These are phyloP conservation scores for Sistotremastrum suecicum DNA, from an alignment of 768 basidiomycete genomes.

Conservation along the genomic window DNA sequence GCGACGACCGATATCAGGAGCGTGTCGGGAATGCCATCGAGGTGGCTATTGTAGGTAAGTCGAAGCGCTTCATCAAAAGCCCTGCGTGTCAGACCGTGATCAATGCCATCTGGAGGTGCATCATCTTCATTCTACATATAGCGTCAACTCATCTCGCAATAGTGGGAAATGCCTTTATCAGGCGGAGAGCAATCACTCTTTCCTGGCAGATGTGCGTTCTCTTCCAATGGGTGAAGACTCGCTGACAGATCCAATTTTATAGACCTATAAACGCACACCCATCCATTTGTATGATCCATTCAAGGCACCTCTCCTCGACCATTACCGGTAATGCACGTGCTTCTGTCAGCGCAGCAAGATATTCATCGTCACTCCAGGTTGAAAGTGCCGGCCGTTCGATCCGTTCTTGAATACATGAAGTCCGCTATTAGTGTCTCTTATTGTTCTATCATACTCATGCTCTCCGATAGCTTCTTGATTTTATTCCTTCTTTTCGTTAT, in stretches of 20 bases:
- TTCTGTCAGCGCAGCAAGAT: not conserved
- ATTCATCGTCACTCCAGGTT: conserved; percentile 31
- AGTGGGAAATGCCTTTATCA: conserved; percentile 89
- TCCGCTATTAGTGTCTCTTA: conserved; percentile 17
- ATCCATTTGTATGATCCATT: conserved; percentile 92
- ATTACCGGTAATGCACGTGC: conserved; percentile 54
- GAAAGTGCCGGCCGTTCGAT: conserved; percentile 86
- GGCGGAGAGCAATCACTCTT: conserved; percentile 73
- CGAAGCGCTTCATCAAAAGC: conserved; percentile 82
- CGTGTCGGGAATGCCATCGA: conserved; percentile 87
- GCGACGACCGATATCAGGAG: conserved; percentile 55
- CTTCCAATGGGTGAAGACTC: no score
- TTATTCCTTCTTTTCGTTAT: conserved; percentile 69
- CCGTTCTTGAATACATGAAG: conserved; percentile 84
- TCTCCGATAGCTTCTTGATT: conserved; percentile 47
- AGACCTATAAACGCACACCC: conserved; percentile 90
- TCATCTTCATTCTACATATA: conserved; percentile 4
- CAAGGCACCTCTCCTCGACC: conserved; percentile 85
- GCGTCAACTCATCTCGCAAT: conserved; percentile 4
- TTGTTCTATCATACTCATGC: not conserved
- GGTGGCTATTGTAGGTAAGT: conserved; percentile 76
- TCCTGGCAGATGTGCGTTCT: conserved; percentile 68
- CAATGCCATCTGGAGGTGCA: conserved; percentile 65
- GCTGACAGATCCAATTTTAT: not conserved
- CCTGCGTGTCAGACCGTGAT: conserved; percentile 86